phyloP scores from a whole-genome alignment of 2,329 filamentous ascomycete genomes.

The Colletotrichum lentis region DNA sequence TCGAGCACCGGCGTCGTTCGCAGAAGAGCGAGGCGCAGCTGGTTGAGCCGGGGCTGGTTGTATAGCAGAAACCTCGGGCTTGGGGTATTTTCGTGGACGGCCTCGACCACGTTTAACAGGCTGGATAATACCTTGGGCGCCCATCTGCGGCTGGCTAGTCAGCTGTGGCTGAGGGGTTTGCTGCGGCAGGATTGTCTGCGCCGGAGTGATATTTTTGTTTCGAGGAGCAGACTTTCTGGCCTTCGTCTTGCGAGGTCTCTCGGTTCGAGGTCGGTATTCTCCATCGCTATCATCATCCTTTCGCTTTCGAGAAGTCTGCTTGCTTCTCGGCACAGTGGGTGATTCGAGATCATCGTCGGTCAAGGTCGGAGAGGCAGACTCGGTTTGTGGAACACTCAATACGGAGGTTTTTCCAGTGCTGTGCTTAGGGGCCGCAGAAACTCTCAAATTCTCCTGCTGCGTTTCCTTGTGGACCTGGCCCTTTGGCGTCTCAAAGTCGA shows the following conservation, averaged over 20 bases:
- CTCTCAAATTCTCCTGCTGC: too few relatives aligned
- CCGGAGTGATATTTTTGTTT: neutral
- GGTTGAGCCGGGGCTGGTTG: neutral
- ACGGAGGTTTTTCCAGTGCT: neutral
- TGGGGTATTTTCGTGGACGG: constrained; percentile 30
- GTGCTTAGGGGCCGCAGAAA: neutral
- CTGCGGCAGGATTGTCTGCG: neutral
- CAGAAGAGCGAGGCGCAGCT: neutral
- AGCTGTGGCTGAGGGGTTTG: neutral
- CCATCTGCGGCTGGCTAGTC: neutral
- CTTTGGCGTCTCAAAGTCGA: neutral
- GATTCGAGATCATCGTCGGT: neutral
- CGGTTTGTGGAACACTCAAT: neutral
- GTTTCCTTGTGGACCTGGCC: neutral
- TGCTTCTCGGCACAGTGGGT: neutral
- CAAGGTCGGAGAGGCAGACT: neutral
- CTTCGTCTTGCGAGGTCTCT: constrained; percentile 13
- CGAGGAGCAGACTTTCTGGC: constrained; percentile 2
- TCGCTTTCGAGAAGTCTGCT: constrained; percentile 5
- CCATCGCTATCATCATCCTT: constrained; percentile 23
- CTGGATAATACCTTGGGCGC: neutral
- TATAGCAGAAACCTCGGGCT: neutral
- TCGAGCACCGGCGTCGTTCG: neutral
- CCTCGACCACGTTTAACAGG: constrained; percentile 30
- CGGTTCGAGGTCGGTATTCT: constrained; percentile 14